These are phyloP conservation scores for Kwoniella sp. DNA, from an alignment of 768 basidiomycete genomes.

Conservation along the genomic window DNA sequence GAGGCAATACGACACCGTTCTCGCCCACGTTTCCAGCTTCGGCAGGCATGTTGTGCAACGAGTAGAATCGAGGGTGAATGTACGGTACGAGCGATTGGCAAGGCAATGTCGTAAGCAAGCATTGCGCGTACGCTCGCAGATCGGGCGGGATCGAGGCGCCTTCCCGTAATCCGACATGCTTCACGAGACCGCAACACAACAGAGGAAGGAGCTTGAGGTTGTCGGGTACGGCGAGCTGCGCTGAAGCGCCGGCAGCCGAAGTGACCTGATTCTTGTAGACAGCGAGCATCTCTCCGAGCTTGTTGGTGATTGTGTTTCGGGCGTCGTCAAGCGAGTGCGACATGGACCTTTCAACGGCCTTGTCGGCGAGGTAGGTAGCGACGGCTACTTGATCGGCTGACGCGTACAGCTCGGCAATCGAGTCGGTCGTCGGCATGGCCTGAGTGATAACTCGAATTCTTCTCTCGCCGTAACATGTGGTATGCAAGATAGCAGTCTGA, in stretches of 20 bases:
- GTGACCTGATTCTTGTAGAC: slow-evolving; percentile 98
- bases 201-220: slow-evolving; percentile 95
- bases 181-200: slow-evolving; percentile 82
- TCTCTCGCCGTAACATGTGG: slow-evolving; percentile 81
- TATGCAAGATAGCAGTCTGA: slow-evolving; percentile 92
- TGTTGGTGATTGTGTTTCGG: slow-evolving; percentile 79
- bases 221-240: slow-evolving; percentile 86
- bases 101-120: slow-evolving; percentile 84
- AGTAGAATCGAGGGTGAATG: slow-evolving; percentile 92
- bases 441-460: slow-evolving; percentile 88
- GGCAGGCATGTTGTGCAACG: slow-evolving; percentile 84
- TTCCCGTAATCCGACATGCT: slow-evolving; percentile 94
- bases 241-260: slow-evolving; percentile 86
- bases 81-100: slow-evolving; percentile 90
- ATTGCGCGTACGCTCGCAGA: slow-evolving; percentile 91
- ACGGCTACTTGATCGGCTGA: slow-evolving; percentile 88
- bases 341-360: slow-evolving; percentile 85
- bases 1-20: slow-evolving; percentile 76
- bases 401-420: slow-evolving; percentile 83
- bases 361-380: slow-evolving; percentile 80
- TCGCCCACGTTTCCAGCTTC: slow-evolving; percentile 91
- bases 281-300: slow-evolving; percentile 77
- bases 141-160: slow-evolving; percentile 97
- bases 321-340: slow-evolving; percentile 87
- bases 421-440: slow-evolving; percentile 83